Evolutionary conservation across 371 early-diverging fungal genomes (phyloP).

Genomic region (Mortierella sp.): DNA sequence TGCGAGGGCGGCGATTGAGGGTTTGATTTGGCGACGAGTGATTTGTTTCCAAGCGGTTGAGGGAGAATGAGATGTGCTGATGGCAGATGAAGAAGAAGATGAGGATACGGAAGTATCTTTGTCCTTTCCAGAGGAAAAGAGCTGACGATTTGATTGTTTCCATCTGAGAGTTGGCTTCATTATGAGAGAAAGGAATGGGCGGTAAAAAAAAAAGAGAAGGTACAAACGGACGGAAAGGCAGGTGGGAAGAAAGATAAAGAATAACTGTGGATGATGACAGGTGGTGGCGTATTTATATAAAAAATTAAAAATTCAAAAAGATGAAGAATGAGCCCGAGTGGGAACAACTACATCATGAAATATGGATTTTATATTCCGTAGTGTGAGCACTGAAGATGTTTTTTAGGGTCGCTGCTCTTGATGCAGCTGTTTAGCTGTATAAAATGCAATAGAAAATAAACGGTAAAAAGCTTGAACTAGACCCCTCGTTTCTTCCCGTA

Average conservation of each 20-base stretch:
- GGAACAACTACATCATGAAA: too few relatives aligned
- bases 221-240: not conserved
- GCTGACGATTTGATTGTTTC: slow-evolving; percentile 33
- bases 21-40: not conserved
- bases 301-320: too few relatives aligned
- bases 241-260: not conserved
- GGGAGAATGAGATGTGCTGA: too few relatives aligned
- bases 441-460: too few relatives aligned
- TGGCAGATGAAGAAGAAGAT: not conserved
- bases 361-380: too few relatives aligned
- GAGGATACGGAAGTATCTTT: not conserved
- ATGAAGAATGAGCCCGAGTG: too few relatives aligned
- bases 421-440: too few relatives aligned
- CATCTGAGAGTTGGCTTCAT: slow-evolving; percentile 28
- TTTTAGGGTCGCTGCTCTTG: too few relatives aligned
- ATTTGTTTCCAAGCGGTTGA: not conserved
- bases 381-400: too few relatives aligned
- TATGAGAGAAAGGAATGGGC: slow-evolving; percentile 6
- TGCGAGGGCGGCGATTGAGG: slow-evolving; percentile 12
- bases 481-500: too few relatives aligned
- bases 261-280: not conserved
- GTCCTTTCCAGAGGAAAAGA: slow-evolving; percentile 18
- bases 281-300: not conserved
- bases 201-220: not conserved
- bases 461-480: too few relatives aligned